Conservation (phyloP, 768 basidiomycete genomes). For the Saitozyma sp. region DNA sequence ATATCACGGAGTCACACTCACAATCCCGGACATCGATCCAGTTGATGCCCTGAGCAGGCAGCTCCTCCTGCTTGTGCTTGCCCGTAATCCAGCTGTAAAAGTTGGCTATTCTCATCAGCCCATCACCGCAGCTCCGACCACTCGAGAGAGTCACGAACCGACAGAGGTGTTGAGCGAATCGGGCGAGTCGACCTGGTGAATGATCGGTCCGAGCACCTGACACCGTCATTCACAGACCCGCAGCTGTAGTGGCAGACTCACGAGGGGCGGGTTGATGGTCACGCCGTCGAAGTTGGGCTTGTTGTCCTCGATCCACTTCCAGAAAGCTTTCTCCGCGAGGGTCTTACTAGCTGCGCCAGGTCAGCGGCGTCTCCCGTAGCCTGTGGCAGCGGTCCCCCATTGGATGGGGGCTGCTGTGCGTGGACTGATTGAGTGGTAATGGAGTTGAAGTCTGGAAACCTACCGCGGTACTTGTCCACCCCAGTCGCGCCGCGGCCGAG, state of each 20-base stretch:
- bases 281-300: constrained; percentile 45
- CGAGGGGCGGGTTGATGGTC: constrained; percentile 47
- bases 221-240: not conserved
- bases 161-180: constrained; percentile 55
- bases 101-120: constrained; percentile 17
- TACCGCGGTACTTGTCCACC: constrained; percentile 36
- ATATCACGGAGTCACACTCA: constrained; percentile 2
- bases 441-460: too few relatives aligned
- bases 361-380: too few relatives aligned
- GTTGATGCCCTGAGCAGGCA: constrained; percentile 33
- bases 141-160: constrained; percentile 19
- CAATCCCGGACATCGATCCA: constrained; percentile 47
- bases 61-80: constrained; percentile 44
- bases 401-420: too few relatives aligned
- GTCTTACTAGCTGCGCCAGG: constrained; percentile 33
- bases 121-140: not conserved
- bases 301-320: constrained; percentile 47
- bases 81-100: constrained; percentile 45
- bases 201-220: constrained; percentile 53
- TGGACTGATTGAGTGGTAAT: too few relatives aligned
- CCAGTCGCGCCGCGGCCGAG: constrained; percentile 21
- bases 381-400: too few relatives aligned
- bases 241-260: too few relatives aligned
- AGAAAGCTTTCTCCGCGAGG: constrained; percentile 45
- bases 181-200: constrained; percentile 53